These are phyloP conservation scores for Triticum urartu DNA, from an alignment of 176 grass and related monocot species.

Conservation along the genomic window DNA sequence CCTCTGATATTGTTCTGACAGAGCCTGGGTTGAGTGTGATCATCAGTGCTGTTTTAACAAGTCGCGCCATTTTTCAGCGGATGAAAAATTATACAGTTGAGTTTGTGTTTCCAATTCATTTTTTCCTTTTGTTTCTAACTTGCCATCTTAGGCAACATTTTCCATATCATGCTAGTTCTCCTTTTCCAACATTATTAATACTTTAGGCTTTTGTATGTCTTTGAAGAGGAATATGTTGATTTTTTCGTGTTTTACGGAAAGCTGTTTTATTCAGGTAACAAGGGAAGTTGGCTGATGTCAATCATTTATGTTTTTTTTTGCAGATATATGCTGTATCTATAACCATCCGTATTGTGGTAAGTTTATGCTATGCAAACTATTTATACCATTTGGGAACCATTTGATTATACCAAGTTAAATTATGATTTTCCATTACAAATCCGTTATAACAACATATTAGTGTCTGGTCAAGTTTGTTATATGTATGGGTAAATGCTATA, in stretches of 20 bases:
- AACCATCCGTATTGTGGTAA: slow-evolving; percentile 69
- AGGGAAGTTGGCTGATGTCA: slow-evolving; percentile 2
- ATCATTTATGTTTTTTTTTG: slow-evolving; percentile 16
- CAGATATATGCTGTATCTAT: slow-evolving; percentile 74
- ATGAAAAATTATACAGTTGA: slow-evolving; percentile 73
- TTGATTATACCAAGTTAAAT: too few species aligned
- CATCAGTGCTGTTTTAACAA: slow-evolving; percentile 60
- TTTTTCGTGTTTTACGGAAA: background rate
- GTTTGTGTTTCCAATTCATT: slow-evolving; percentile 11
- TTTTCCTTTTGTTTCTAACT: background rate
- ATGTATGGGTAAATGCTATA: too few species aligned
- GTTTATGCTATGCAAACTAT: background rate
- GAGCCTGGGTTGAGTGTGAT: slow-evolving; percentile 71
- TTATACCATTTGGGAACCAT: too few species aligned
- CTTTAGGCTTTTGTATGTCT: background rate
- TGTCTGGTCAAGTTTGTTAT: too few species aligned
- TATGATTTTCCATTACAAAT: too few species aligned
- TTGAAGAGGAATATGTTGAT: background rate
- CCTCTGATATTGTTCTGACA: slow-evolving; percentile 63
- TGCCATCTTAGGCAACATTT: background rate
- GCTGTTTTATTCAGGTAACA: slow-evolving; percentile 21
- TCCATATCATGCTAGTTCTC: background rate
- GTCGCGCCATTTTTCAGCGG: slow-evolving; percentile 61
- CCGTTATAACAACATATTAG: too few species aligned
- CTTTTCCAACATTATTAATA: background rate